Evolutionary conservation across 352 stramenopile genomes (phyloP).

Genomic region (Phytophthora kernoviae): DNA sequence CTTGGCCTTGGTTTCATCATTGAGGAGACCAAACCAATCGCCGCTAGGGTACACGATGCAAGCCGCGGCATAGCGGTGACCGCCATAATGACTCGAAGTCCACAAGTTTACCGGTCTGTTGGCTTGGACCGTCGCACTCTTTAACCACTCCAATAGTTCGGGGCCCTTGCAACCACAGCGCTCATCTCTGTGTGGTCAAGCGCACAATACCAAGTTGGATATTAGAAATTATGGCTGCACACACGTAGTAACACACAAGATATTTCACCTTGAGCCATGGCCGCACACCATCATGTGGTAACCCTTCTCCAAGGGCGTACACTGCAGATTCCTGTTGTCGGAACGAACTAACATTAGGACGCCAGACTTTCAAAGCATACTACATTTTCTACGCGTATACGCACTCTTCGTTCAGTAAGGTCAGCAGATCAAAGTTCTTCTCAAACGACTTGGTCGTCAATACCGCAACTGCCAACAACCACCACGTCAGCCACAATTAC

Average conservation of each 20-base stretch:
- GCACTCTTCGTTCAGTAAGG: slow-evolving; percentile 40
- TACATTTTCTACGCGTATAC: slow-evolving; percentile 3
- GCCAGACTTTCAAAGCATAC: background rate
- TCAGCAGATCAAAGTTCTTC: slow-evolving; percentile 33
- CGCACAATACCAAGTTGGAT: slow-evolving; percentile 1
- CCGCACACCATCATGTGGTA: slow-evolving; percentile 77
- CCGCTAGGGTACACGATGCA: slow-evolving; percentile 77
- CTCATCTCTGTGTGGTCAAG: slow-evolving; percentile 46
- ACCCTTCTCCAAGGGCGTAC: slow-evolving; percentile 39
- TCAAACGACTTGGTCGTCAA: slow-evolving; percentile 44
- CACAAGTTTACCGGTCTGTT: slow-evolving; percentile 58
- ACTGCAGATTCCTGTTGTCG: slow-evolving; percentile 40
- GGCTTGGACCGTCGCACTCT: slow-evolving; percentile 32
- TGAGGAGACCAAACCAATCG: slow-evolving; percentile 80
- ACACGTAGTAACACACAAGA: background rate
- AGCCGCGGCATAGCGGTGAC: slow-evolving; percentile 74
- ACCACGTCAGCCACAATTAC: background rate
- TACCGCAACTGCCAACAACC: slow-evolving; percentile 31
- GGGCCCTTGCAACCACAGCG: slow-evolving; percentile 76
- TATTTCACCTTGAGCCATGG: slow-evolving; percentile 40
- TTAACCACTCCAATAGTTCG: slow-evolving; percentile 68
- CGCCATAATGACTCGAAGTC: slow-evolving; percentile 71
- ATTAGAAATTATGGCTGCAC: slow-evolving; percentile 10
- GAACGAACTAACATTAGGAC: slow-evolving; percentile 8
- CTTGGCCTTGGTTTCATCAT: slow-evolving; percentile 53